Conservation (phyloP, 2,329 filamentous ascomycete species). For the Fusarium sp. region DNA sequence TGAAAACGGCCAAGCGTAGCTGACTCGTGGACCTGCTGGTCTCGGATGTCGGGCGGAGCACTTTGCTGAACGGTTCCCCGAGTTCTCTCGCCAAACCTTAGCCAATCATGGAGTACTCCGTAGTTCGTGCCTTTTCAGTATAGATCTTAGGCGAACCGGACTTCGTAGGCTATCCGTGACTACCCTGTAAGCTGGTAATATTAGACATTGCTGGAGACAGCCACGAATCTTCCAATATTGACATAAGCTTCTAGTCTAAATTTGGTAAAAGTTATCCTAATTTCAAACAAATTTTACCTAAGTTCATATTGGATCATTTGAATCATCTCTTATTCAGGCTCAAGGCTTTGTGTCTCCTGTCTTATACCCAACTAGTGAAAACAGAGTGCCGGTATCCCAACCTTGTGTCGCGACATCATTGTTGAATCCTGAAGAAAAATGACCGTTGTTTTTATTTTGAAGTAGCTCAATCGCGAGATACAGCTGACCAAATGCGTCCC, state of each 20-base stretch:
- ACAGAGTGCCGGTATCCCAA: no score
- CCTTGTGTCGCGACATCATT: no score
- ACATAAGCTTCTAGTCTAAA: no score
- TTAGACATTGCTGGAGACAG: not conserved
- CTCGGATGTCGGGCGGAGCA: not conserved
- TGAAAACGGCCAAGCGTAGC: not conserved
- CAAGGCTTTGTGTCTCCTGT: no score
- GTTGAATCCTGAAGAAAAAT: not conserved
- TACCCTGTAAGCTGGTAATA: not conserved
- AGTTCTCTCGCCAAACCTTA: not conserved
- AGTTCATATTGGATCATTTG: accelerated
- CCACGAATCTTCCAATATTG: no score
- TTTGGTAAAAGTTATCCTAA: no score
- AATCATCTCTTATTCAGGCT: accelerated
- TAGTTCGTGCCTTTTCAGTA: accelerated
- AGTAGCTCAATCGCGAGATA: not conserved
- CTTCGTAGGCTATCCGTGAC: not conserved
- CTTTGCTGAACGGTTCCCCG: not conserved
- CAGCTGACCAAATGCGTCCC: not conserved
- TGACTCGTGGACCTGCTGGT: not conserved
- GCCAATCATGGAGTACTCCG: not conserved
- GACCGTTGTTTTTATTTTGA: not conserved
- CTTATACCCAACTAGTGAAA: accelerated
- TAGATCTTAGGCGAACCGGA: not conserved
- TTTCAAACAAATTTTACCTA: no score